Evolutionary conservation across 371 early-diverging fungal species (phyloP).

Genomic region (Gilbertella persicaria): DNA sequence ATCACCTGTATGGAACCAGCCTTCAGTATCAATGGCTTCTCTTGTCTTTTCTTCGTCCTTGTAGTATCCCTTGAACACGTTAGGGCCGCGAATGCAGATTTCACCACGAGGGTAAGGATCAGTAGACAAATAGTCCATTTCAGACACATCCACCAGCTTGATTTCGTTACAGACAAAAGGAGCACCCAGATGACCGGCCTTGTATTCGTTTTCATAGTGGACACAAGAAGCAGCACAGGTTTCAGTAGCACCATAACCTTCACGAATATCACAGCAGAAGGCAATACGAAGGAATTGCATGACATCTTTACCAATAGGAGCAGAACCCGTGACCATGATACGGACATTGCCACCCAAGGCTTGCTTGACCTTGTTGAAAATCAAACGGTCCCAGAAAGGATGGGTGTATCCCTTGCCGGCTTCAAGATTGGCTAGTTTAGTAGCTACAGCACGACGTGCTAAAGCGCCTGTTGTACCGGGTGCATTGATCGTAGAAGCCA

Average conservation of each 20-base stretch:
- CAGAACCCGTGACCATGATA: conserved; percentile 82
- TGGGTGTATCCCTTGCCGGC: conserved; percentile 67
- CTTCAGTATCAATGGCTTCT: conserved; percentile 80
- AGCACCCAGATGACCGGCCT: conserved; percentile 78
- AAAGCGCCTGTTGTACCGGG: conserved; percentile 64
- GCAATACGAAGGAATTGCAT: conserved; percentile 88
- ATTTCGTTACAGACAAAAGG: conserved; percentile 66
- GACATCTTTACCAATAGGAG: conserved; percentile 88
- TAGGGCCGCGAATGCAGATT: conserved; percentile 85
- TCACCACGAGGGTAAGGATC: conserved; percentile 91
- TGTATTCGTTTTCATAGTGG: conserved; percentile 49
- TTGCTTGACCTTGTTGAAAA: conserved; percentile 84
- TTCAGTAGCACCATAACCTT: conserved; percentile 95
- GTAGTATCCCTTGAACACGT: conserved; percentile 79
- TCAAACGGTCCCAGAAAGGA: conserved; percentile 83
- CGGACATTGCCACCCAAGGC: conserved; percentile 91
- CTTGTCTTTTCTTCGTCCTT: conserved; percentile 84
- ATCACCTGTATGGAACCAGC: conserved; percentile 93
- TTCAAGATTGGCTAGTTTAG: conserved; percentile 63
- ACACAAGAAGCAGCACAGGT: conserved; percentile 64
- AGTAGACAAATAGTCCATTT: conserved; percentile 81
- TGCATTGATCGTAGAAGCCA: conserved; percentile 71
- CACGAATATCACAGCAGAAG: conserved; percentile 65
- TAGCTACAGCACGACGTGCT: conserved; percentile 55
- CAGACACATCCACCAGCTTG: conserved; percentile 90